Conservation (phyloP, 2,329 filamentous ascomycete genomes). For the Trichoderma arundinaceum region DNA sequence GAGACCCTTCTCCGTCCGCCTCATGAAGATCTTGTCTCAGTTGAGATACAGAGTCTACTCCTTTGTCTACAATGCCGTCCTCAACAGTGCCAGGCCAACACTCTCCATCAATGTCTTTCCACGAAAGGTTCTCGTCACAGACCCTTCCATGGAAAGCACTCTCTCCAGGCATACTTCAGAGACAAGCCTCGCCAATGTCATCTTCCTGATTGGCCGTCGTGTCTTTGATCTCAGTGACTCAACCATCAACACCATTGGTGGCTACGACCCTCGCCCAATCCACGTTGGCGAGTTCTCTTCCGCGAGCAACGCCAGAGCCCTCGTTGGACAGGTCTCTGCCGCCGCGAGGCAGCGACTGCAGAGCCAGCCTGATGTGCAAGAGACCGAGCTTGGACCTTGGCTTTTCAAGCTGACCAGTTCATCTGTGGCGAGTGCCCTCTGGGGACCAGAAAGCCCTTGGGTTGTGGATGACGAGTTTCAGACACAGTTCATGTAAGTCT, state of each 20-base stretch:
- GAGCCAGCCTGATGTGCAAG: constrained; percentile 34
- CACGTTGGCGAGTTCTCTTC: constrained; percentile 41
- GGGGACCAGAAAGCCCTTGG: constrained; percentile 43
- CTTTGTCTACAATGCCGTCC: constrained; percentile 16
- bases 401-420: constrained; percentile 41
- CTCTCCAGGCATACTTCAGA: constrained; percentile 40
- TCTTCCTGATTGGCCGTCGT: constrained; percentile 40
- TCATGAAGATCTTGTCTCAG: constrained; percentile 12
- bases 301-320: constrained; percentile 35
- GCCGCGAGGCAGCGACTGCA: constrained; percentile 36
- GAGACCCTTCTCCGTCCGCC: background rate
- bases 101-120: constrained; percentile 42
- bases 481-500: constrained; percentile 41
- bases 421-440: constrained; percentile 43
- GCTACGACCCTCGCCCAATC: constrained; percentile 39
- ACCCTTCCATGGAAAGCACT: constrained; percentile 40
- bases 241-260: constrained; percentile 38
- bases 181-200: constrained; percentile 42
- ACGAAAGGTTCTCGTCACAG: constrained; percentile 39
- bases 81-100: constrained; percentile 16
- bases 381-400: constrained; percentile 40
- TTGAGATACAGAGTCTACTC: constrained; percentile 18
- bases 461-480: constrained; percentile 41
- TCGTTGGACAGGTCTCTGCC: constrained; percentile 37
- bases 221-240: constrained; percentile 38